These are phyloP conservation scores for Nakazawaea holstii DNA, from an alignment of 805 yeast genomes.

Conservation along the genomic window DNA sequence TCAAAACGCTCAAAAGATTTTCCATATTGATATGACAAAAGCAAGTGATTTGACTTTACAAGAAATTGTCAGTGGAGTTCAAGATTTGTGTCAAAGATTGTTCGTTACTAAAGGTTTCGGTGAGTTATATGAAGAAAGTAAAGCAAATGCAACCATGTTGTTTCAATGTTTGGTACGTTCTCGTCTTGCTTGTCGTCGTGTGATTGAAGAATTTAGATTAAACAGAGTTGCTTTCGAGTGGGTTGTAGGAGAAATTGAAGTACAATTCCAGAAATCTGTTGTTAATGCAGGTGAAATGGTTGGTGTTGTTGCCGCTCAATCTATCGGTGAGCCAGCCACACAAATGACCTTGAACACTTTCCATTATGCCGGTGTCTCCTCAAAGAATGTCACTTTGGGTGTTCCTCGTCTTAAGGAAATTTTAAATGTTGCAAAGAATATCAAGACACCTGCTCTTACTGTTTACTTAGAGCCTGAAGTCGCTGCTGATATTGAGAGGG, in stretches of 20 bases:
- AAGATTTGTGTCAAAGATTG: slow-evolving; percentile 58
- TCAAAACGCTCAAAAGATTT: slow-evolving; percentile 95
- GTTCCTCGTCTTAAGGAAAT: slow-evolving; percentile 98
- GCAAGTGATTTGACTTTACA: slow-evolving; percentile 86
- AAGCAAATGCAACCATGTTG: slow-evolving; percentile 81
- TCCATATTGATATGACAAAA: slow-evolving; percentile 85
- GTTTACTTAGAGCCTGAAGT: slow-evolving; percentile 81
- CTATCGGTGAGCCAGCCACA: slow-evolving; percentile 97
- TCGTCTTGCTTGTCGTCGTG: slow-evolving; percentile 84
- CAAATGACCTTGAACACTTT: slow-evolving; percentile 97
- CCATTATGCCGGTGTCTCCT: slow-evolving; percentile 97
- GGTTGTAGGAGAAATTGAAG: slow-evolving; percentile 91
- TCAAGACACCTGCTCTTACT: slow-evolving; percentile 98
- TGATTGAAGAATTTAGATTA: slow-evolving; percentile 84
- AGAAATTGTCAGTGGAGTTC: slow-evolving; percentile 73
- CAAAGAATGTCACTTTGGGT: slow-evolving; percentile 94
- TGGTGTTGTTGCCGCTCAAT: slow-evolving; percentile 95
- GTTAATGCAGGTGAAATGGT: slow-evolving; percentile 99
- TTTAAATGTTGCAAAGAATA: slow-evolving; percentile 95
- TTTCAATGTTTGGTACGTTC: slow-evolving; percentile 93
- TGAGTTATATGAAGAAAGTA: slow-evolving; percentile 73
- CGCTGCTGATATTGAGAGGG: slow-evolving; percentile 86
- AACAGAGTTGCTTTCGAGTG: slow-evolving; percentile 87
- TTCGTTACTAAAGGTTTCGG: slow-evolving; percentile 81
- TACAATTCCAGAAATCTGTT: slow-evolving; percentile 85